Evolutionary conservation across 2,329 filamentous ascomycete species (phyloP).

Genomic region (Spiromastix sp.): DNA sequence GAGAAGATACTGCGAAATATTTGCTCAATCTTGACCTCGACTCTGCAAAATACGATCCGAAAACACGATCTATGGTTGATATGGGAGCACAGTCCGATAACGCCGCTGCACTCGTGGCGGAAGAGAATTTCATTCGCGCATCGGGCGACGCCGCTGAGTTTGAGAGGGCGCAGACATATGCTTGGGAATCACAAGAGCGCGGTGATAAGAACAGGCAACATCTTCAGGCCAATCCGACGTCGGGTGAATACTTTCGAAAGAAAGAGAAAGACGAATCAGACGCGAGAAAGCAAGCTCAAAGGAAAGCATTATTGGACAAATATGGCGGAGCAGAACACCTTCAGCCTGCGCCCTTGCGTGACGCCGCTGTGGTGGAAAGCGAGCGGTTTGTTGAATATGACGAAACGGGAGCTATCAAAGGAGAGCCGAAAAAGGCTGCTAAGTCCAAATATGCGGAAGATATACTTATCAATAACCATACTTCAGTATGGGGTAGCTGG

Average conservation of each 20-base stretch:
- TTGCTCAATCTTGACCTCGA: slow-evolving; percentile 89
- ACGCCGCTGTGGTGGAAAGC: slow-evolving; percentile 63
- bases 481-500: slow-evolving; percentile 91
- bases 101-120: slow-evolving; percentile 72
- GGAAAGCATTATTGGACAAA: slow-evolving; percentile 64
- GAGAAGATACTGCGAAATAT: slow-evolving; percentile 97
- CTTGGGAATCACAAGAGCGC: slow-evolving; percentile 89
- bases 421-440: slow-evolving; percentile 61
- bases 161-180: slow-evolving; percentile 76
- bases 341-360: slow-evolving; percentile 51
- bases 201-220: slow-evolving; percentile 71
- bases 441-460: slow-evolving; percentile 92
- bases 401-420: slow-evolving; percentile 79
- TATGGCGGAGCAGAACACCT: slow-evolving; percentile 64
- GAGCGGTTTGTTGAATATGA: slow-evolving; percentile 93
- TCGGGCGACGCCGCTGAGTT: slow-evolving; percentile 91
- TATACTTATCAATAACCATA: slow-evolving; percentile 81
- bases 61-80: slow-evolving; percentile 84
- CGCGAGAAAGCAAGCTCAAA: slow-evolving; percentile 54
- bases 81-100: slow-evolving; percentile 70
- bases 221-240: slow-evolving; percentile 91
- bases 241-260: slow-evolving; percentile 73
- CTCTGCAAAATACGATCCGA: slow-evolving; percentile 95
- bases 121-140: slow-evolving; percentile 81
- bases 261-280: slow-evolving; percentile 67